phyloP scores from a whole-genome alignment of 1,284 basidiomycete genomes.

The Sphaerobolus stellatus region DNA sequence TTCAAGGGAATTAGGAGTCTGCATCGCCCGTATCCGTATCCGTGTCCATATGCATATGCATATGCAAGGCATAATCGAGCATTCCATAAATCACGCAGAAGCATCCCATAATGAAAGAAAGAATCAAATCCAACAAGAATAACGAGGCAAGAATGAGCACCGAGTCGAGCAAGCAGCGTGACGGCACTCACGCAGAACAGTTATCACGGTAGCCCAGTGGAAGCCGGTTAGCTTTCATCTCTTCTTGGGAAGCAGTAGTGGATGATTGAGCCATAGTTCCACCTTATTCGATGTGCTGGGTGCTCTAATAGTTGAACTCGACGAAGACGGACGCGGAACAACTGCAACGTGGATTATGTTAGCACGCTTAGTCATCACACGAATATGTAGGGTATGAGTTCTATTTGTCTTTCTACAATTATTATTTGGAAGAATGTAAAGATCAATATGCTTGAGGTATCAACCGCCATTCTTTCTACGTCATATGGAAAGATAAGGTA shows the following conservation, averaged over 20 bases:
- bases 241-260: conserved; percentile 79
- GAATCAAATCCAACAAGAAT: background rate
- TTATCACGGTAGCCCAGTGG: conserved; percentile 87
- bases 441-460: too few relatives aligned
- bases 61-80: background rate
- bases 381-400: too few relatives aligned
- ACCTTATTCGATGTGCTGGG: background rate
- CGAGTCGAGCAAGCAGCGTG: background rate
- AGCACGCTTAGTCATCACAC: background rate
- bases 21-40: conserved; percentile 13
- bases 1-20: conserved; percentile 87
- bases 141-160: background rate
- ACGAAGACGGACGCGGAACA: background rate
- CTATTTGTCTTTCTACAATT: too few relatives aligned
- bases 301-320: background rate
- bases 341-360: background rate
- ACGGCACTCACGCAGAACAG: conserved; percentile 79
- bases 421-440: too few relatives aligned
- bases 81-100: conserved; percentile 1
- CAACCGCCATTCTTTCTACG: too few relatives aligned
- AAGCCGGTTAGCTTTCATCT: conserved; percentile 74
- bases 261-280: conserved; percentile 28
- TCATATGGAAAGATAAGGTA: too few relatives aligned
- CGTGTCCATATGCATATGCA: background rate
- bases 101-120: background rate